Conservation (phyloP, 2,329 filamentous ascomycete genomes). For the Diaporthe citri region DNA sequence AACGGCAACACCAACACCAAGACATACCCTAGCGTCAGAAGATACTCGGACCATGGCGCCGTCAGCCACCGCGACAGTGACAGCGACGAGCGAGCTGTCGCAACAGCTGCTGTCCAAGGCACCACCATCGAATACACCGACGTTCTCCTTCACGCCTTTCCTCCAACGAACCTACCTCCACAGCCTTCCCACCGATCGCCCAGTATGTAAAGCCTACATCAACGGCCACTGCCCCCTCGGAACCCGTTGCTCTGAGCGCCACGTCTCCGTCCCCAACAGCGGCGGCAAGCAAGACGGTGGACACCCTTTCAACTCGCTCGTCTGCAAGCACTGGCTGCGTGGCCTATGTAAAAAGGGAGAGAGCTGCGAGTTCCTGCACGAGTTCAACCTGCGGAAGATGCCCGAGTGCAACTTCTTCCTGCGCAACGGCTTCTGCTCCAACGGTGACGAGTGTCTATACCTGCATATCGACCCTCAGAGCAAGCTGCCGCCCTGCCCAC, state of each 20-base stretch:
- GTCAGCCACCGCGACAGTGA: conserved; percentile 42
- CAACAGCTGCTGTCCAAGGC: conserved; percentile 69
- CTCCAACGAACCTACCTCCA: conserved; percentile 86
- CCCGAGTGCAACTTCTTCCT: conserved; percentile 98
- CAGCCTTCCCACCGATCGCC: conserved; percentile 81
- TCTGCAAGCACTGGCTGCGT: conserved; percentile 99
- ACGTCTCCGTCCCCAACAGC: conserved; percentile 60
- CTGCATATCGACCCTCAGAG: conserved; percentile 89
- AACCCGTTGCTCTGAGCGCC: conserved; percentile 86
- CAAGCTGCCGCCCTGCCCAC: conserved; percentile 83
- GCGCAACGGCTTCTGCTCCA: conserved; percentile 92
- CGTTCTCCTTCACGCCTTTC: conserved; percentile 89
- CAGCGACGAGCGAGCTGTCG: conserved; percentile 50
- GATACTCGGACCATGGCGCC: conserved; percentile 42
- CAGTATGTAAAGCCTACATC: conserved; percentile 87
- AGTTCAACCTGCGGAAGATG: conserved; percentile 98
- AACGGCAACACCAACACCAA: neutral
- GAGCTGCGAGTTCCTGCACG: conserved; percentile 96
- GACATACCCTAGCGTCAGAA: neutral
- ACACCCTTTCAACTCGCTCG: conserved; percentile 76
- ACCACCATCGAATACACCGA: conserved; percentile 63
- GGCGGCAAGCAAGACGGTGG: conserved; percentile 51
- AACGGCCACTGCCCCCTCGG: conserved; percentile 90
- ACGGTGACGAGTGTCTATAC: conserved; percentile 96
- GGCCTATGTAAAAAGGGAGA: conserved; percentile 98